These are phyloP conservation scores for Colletotrichum acutatum DNA, from an alignment of 2,329 filamentous ascomycete genomes.

Conservation along the genomic window DNA sequence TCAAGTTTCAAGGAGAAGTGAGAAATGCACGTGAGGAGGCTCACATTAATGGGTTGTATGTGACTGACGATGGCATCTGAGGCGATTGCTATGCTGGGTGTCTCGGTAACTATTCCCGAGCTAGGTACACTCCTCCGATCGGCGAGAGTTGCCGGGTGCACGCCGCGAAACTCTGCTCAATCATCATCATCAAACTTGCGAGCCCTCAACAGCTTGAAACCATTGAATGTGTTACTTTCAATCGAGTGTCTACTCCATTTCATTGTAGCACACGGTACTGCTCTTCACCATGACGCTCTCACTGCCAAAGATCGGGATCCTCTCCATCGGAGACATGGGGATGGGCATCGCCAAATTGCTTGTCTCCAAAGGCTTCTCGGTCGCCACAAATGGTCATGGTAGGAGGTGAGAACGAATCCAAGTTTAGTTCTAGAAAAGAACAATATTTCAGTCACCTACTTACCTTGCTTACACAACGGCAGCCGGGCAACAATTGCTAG, in stretches of 20 bases:
- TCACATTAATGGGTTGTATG: background rate
- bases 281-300: conserved; percentile 9
- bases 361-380: conserved; percentile 57
- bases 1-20: background rate
- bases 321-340: conserved; percentile 67
- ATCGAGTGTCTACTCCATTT: too few relatives aligned
- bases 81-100: background rate
- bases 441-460: too few relatives aligned
- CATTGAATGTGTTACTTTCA: background rate
- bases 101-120: background rate
- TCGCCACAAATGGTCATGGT: conserved; percentile 59
- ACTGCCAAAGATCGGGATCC: conserved; percentile 53
- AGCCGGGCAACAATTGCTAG: conserved; percentile 69
- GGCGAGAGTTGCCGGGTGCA: background rate
- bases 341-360: conserved; percentile 61
- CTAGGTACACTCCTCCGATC: background rate
- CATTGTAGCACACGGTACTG: background rate
- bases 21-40: too few relatives aligned
- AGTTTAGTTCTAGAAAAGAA: too few relatives aligned
- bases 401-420: conserved; percentile 50
- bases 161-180: background rate
- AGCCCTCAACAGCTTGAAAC: background rate
- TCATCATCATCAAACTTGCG: background rate
- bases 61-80: background rate
- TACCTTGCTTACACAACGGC: background rate